Base-by-base conservation (phyloP, 148 eudicot species). In the Oxyria digyna region DNA sequence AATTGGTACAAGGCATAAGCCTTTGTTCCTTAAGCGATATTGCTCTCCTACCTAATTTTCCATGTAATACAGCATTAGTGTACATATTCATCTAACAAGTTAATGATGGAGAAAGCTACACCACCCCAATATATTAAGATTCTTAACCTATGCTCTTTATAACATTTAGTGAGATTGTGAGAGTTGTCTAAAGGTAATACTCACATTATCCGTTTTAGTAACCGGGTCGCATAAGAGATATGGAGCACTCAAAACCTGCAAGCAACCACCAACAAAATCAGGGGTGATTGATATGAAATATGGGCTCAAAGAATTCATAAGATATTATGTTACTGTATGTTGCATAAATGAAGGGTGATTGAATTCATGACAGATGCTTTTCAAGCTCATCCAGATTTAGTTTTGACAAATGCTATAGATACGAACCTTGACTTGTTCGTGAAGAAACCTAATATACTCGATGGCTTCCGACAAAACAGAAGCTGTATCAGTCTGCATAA, bases 401-500 rank as follows among this genome's bases (percentile, higher is more conserved):
- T n/a, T n/a, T n/a, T n/a, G n/a, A n/a, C n/a, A n/a, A n/a, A n/a
- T n/a, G n/a, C n/a, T n/a, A n/a, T 55, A 24, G 35, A 55, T 6
- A 59, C 65, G 37, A 15, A 92, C 98, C 94, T 92, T 85, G 62
- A 92, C 88, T 85, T 92, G 98, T 62, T 92, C 98, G 4, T 92
- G 96, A 42, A 92, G 88, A 74, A 92, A 92, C 17, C 70, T 67
- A 73, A 92, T 87, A 74, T 92, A 92, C 6, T 87, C 96, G 83
- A 85, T 79, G 21, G 98, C 91, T 67, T 89, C 96, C 13, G 78
- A 65, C 62, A 92, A 88, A 67, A 92, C 98, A 26, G 98, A 92
- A 54, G 98, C 98, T 8, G 98, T 92, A 78, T 92, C 98, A 6
- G 96, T 89, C 98, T 92, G 96, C 81, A 88, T 29, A 9, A 18